A percentile compares a stretch with the other conserved stretches of the same genome.
Evolutionary conservation across 176 grass and related monocot species (phyloP).

Genomic region (Typha latifolia): DNA sequence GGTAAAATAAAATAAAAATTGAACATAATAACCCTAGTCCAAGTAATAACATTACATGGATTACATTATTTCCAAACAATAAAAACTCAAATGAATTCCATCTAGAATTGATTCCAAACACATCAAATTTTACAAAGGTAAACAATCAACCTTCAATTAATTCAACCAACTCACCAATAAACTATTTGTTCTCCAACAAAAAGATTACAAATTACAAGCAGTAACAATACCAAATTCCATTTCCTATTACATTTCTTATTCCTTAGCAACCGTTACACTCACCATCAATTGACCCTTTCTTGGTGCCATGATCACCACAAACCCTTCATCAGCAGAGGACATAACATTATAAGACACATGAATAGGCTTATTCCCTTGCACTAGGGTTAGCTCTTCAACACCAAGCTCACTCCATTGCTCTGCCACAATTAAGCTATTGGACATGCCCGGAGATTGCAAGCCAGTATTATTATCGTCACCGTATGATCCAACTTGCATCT

Average conservation of each 20-base stretch:
- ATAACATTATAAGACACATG: constrained; percentile 39
- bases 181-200: neutral
- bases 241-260: neutral
- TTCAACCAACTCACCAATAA: neutral
- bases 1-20: too few species aligned
- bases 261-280: constrained; percentile 24
- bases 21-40: too few species aligned
- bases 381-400: constrained; percentile 44
- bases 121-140: neutral
- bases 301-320: constrained; percentile 42
- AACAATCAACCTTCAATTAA: neutral
- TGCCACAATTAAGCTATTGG: neutral
- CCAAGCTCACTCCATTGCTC: constrained; percentile 48
- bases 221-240: neutral
- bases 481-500: constrained; percentile 30
- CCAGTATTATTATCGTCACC: neutral
- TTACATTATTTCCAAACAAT: too few species aligned
- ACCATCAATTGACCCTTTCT: constrained; percentile 21
- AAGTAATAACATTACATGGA: too few species aligned
- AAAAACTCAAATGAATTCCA: too few species aligned
- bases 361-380: constrained; percentile 43
- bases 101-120: too few species aligned
- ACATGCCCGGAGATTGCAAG: neutral
- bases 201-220: neutral
- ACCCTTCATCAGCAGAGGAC: constrained; percentile 22